Percentiles rank a stretch among this genome's conserved stretches.
phyloP scores from a whole-genome alignment of 495 filamentous ascomycete species.

The Hyaloscypha finlandica region DNA sequence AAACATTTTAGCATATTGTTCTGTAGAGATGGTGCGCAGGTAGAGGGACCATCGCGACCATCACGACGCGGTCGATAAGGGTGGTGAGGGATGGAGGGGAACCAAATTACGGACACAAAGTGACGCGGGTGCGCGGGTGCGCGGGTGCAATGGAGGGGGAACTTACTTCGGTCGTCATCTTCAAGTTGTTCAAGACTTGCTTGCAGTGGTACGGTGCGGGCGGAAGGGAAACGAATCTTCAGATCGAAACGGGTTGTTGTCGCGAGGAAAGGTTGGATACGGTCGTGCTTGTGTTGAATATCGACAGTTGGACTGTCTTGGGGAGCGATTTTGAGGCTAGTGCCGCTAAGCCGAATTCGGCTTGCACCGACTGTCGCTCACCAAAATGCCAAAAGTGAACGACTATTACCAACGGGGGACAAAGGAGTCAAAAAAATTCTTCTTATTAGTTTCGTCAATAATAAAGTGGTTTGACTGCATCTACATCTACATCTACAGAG shows the following conservation, averaged over 20 bases:
- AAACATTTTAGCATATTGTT: conserved; percentile 21
- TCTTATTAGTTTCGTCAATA: background rate
- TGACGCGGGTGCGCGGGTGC: conserved; percentile 18
- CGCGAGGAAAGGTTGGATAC: conserved; percentile 5
- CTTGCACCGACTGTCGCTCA: background rate
- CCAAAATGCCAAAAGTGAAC: background rate
- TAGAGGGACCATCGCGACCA: conserved; percentile 13
- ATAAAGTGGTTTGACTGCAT: background rate
- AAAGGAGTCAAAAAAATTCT: background rate
- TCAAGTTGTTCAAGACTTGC: conserved; percentile 28
- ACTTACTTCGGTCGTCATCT: conserved; percentile 72
- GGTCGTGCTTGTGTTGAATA: conserved; percentile 5
- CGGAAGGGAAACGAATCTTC: conserved; percentile 2
- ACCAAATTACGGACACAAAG: conserved; percentile 33
- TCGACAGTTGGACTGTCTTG: background rate
- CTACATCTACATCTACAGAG: background rate
- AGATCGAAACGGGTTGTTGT: conserved; percentile 6
- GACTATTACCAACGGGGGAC: background rate
- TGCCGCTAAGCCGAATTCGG: background rate
- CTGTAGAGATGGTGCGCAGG: background rate
- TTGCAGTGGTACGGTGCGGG: background rate
- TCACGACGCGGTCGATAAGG: conserved; percentile 41
- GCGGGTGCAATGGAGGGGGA: conserved; percentile 24
- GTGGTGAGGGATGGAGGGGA: conserved; percentile 28
- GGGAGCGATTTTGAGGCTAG: background rate